Base-by-base conservation (phyloP, 179 eudicot genomes). In the Camellia oleifera region DNA sequence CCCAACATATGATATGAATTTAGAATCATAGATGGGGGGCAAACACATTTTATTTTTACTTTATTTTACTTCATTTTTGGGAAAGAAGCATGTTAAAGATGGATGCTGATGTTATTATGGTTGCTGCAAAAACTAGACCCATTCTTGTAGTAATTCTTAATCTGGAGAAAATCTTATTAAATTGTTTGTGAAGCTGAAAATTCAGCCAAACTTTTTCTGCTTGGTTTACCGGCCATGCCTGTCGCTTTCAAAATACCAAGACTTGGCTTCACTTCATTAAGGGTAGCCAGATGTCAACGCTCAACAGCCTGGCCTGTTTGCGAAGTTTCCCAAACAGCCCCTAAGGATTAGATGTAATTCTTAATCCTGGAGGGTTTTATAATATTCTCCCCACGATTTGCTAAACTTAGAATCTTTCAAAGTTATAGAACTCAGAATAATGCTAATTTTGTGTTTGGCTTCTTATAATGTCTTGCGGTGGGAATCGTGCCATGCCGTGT, bases 201-300 rank as follows among this genome's bases (percentile, higher is more conserved):
- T 32, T 32, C 40, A 32, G 40, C 40, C 40, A 32, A 32, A 32
- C 40, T 32, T 32, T 32, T 32, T 32, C 40, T 32, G 40, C 40
- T 32, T 32, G 40, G 40, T 32, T 32, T 32, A 32, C 40, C 40
- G 40, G 40, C 78, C 40, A 11, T 10, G 4, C n/a, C 77, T 61
- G 60, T 32, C 10, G 63, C 7, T 53, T 53, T 57, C 14, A 15
- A 52, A 64, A 4, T 50, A 48, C 13, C 54, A 69, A 58, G 69
- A 69, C 75, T 60, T 13, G 60, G 40, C 45, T 57, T 46, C 75
- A 46, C 26, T 75, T 17, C 46, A 18, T 61, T 81, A 32, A 32
- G 40, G 40, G 6, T 81, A 26, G 40, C n/a, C 69, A 56, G 72
- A 78, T 58, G 68, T 42, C 68, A 78, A 3, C 18, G 57, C 42